Conservation (phyloP, 495 filamentous ascomycete genomes). For the Astrocystis sublimbata region DNA sequence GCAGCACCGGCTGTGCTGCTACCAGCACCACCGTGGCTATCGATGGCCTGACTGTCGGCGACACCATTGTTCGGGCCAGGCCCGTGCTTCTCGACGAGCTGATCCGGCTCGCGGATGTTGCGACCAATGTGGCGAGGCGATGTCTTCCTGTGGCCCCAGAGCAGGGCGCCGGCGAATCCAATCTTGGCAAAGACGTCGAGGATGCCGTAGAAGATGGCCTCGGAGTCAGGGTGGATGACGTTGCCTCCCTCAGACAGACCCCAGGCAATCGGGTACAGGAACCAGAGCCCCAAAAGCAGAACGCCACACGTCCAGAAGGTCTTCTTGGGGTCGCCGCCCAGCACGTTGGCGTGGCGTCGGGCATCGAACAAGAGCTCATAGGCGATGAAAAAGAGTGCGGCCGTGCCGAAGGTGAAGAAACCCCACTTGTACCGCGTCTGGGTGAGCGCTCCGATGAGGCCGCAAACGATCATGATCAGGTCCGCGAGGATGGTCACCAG, state of each 20-base stretch:
- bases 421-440: conserved; percentile 64
- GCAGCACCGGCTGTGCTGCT: too few relatives aligned
- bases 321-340: conserved; percentile 51
- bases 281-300: conserved; percentile 56
- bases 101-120: conserved; percentile 28
- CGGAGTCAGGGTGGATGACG: conserved; percentile 61
- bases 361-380: conserved; percentile 56
- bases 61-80: not conserved
- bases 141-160: conserved; percentile 57
- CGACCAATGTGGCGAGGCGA: conserved; percentile 53
- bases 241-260: conserved; percentile 70
- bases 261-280: conserved; percentile 71
- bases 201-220: conserved; percentile 69
- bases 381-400: conserved; percentile 59
- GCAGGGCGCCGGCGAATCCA: conserved; percentile 49
- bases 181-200: conserved; percentile 64
- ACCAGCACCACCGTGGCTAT: not conserved
- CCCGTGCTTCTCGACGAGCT: conserved; percentile 22
- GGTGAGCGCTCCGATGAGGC: conserved; percentile 63
- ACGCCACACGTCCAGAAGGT: conserved; percentile 56
- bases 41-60: not conserved
- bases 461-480: conserved; percentile 63
- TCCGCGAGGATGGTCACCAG: conserved; percentile 61
- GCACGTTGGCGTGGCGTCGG: conserved; percentile 51
- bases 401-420: conserved; percentile 64